Evolutionary conservation across 169 alveolate species (phyloP), one percentile per base, ranked within the genome.

Genomic region (Besnoitia besnoiti): DNA sequence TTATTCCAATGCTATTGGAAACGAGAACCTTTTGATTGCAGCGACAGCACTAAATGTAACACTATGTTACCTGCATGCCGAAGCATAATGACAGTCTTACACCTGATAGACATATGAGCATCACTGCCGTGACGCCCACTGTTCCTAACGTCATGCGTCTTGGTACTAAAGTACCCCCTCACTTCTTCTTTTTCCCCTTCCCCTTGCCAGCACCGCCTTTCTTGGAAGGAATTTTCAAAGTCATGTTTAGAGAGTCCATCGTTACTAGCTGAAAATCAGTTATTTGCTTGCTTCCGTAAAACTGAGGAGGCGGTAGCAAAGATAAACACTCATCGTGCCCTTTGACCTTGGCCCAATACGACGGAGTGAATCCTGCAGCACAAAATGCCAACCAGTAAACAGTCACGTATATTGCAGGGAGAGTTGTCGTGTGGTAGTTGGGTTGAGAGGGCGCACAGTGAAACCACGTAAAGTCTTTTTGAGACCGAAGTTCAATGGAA

Each of bases 321-420:
- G 8, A 30, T 51, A 50, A 73, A 7, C 84, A n/a, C 37, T 76
- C 93, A 33, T 49, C 77, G 85, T 90, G 77, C 8, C 46, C 61
- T 30, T 50, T 82, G 46, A 37, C 42, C 39, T 76, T 61, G 12
- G 93, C 93, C 93, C 93, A 90, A 44, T 51, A 90, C 49, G 93
- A 85, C 42, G 93, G 80, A 5, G 84, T 85, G 50, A 90, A 90
- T 27, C 93, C 93, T 90, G 85, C 77, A 50, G 80, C n/a, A n/a
- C n/a, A 67, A 30, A 42, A 4, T 24, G n/a, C 77, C 77, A n/a
- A 49, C 16, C 27, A 55, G 30, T 0, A 5, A 55, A n/a, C n/a
- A n/a, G n/a, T n/a, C n/a, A n/a, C n/a, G n/a, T n/a, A n/a, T n/a
- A n/a, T n/a, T n/a, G n/a, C n/a, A n/a, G n/a, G n/a, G n/a, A n/a